Conservation (phyloP, 257 asterid genomes). For the Nicotiana knightiana region DNA sequence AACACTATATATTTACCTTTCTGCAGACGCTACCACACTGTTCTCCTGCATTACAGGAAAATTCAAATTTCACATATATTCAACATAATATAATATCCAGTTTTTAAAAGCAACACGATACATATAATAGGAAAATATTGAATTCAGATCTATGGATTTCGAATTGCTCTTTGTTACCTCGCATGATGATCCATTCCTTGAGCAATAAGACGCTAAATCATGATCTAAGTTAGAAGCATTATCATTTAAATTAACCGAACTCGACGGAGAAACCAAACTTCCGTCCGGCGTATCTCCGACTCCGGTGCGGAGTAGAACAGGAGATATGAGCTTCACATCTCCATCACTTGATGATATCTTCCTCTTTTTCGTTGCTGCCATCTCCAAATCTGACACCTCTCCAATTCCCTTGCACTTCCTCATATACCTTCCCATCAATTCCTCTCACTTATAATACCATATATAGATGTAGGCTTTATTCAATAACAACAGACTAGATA, state of each 20-base stretch:
- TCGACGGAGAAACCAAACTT: background rate
- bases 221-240: no score
- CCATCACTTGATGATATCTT: conserved; percentile 14
- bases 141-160: conserved; percentile 47
- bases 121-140: background rate
- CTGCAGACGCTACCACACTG: conserved; percentile 4
- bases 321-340: conserved; percentile 22
- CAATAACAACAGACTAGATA: no score
- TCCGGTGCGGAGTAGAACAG: conserved; percentile 30
- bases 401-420: conserved; percentile 21
- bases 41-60: background rate
- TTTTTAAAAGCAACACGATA: background rate
- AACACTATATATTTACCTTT: conserved; percentile 23
- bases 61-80: conserved; percentile 1
- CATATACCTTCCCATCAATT: conserved; percentile 11
- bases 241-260: conserved; percentile 18
- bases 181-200: conserved; percentile 14
- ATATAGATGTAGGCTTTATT: no score
- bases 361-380: conserved; percentile 33
- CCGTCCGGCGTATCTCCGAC: conserved; percentile 11
- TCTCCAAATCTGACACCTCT: conserved; percentile 20
- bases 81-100: background rate
- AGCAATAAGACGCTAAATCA: conserved; percentile 21
- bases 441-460: no score
- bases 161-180: background rate